Conservation (phyloP, 2,329 filamentous ascomycete species). For the Stagonosporopsis rhizophila region DNA sequence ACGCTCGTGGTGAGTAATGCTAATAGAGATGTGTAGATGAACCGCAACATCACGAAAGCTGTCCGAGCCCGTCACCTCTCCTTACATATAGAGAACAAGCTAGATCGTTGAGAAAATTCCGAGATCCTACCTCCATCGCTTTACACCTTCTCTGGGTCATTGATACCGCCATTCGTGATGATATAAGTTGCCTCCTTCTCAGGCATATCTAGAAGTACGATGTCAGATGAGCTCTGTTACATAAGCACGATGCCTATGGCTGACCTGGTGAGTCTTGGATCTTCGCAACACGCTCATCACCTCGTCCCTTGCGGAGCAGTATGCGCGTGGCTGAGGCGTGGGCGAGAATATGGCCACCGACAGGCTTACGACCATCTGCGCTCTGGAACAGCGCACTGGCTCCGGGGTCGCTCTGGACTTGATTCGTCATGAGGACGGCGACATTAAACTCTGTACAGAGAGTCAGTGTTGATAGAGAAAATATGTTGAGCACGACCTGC, state of each 20-base stretch:
- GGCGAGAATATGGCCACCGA: conserved; percentile 72
- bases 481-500: conserved; percentile 41
- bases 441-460: conserved; percentile 68
- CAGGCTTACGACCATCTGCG: conserved; percentile 71
- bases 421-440: conserved; percentile 66
- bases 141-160: conserved; percentile 68
- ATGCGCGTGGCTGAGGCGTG: conserved; percentile 73
- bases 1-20: not conserved
- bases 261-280: conserved; percentile 71
- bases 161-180: conserved; percentile 73
- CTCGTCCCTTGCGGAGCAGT: conserved; percentile 71
- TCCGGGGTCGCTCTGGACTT: conserved; percentile 74
- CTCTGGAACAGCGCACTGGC: conserved; percentile 72
- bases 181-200: conserved; percentile 74
- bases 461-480: not conserved
- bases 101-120: not conserved
- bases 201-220: conserved; percentile 63
- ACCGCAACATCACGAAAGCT: not conserved
- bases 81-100: not conserved
- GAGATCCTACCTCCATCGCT: not conserved
- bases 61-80: not conserved
- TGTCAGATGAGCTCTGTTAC: conserved; percentile 27
- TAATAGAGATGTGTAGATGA: not conserved
- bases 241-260: conserved; percentile 13
- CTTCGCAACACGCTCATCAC: conserved; percentile 74